Conservation (phyloP, 2,329 filamentous ascomycete genomes). For the Colletotrichum destructivum region DNA sequence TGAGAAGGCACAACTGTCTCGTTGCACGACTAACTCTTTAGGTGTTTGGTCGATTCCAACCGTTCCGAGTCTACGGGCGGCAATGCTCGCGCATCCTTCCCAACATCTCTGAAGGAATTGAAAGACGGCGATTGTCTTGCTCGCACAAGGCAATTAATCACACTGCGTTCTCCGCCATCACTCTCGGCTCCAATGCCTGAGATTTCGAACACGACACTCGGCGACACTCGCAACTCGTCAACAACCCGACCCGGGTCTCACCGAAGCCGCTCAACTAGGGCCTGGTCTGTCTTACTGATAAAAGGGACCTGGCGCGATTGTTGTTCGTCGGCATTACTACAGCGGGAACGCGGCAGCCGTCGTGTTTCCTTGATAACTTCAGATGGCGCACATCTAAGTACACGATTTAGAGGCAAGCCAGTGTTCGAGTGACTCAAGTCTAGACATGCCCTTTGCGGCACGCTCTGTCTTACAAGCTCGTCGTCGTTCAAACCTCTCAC, state of each 20-base stretch:
- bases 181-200: background rate
- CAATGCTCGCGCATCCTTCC: background rate
- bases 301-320: background rate
- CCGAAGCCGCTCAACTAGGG: background rate
- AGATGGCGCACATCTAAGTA: constrained; percentile 1
- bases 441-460: constrained; percentile 3
- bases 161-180: background rate
- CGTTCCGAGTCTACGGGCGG: background rate
- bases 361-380: constrained; percentile 3
- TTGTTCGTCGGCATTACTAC: background rate
- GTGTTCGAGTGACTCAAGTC: constrained; percentile 13
- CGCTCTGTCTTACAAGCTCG: constrained; percentile 7
- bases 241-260: background rate
- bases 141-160: background rate
- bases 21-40: too few species aligned
- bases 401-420: background rate
- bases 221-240: background rate
- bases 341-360: background rate
- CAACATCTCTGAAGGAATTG: background rate
- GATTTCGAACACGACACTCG: background rate
- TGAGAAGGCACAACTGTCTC: too few species aligned
- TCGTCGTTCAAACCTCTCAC: constrained; percentile 24
- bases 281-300: background rate
- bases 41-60: background rate
- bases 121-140: background rate